Percentiles rank a stretch among this genome's conserved stretches.
Evolutionary conservation across 1,284 basidiomycete genomes (phyloP).

Genomic region (Abortiporus biennis): DNA sequence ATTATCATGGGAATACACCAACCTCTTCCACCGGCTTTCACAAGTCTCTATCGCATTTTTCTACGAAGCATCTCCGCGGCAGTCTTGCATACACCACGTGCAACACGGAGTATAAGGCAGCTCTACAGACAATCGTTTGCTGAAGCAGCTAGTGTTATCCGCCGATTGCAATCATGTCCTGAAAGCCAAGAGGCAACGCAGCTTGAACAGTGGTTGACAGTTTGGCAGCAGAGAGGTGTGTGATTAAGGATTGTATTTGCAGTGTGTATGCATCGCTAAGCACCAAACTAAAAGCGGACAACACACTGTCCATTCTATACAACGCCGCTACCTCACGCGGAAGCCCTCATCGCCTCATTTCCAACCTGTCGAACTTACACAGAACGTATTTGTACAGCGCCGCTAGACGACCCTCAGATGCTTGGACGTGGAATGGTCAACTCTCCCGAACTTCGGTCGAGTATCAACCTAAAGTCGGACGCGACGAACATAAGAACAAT

Average conservation of each 20-base stretch:
- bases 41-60: conserved; percentile 57
- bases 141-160: conserved; percentile 39
- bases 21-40: conserved; percentile 44
- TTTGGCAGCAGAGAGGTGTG: conserved; percentile 36
- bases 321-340: conserved; percentile 53
- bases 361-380: conserved; percentile 34
- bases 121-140: conserved; percentile 55
- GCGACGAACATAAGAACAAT: conserved; percentile 1
- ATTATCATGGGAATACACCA: not conserved
- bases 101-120: conserved; percentile 36
- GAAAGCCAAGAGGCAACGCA: conserved; percentile 20
- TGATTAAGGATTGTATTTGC: too few species aligned
- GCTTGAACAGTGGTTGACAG: conserved; percentile 36
- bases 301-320: conserved; percentile 47
- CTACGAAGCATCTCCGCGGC: conserved; percentile 54
- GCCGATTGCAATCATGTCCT: conserved; percentile 28
- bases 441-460: conserved; percentile 14
- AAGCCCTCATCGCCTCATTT: conserved; percentile 49
- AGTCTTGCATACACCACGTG: conserved; percentile 47
- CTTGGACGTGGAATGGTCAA: conserved; percentile 41
- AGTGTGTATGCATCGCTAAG: too few species aligned
- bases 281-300: conserved; percentile 47
- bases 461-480: conserved; percentile 11
- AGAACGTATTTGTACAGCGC: conserved; percentile 17
- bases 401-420: conserved; percentile 4